phyloP scores from a whole-genome alignment of 2,329 filamentous ascomycete species.

The Colletotrichum sp. region DNA sequence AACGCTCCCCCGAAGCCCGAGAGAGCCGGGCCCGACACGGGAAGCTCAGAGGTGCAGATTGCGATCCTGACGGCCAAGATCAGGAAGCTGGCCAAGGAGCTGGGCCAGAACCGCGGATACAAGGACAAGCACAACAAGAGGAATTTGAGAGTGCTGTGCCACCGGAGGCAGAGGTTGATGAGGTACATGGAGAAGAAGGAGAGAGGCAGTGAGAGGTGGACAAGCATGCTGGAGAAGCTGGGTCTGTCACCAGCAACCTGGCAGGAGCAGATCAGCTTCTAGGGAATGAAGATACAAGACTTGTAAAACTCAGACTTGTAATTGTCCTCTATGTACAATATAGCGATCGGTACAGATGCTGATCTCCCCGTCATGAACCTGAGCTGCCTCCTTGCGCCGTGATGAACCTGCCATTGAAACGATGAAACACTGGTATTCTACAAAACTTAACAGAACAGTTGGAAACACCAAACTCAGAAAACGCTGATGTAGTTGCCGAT shows the following conservation, averaged over 20 bases:
- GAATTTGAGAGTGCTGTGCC: conserved; percentile 83
- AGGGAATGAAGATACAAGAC: conserved; percentile 30
- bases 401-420: conserved; percentile 32
- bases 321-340: conserved; percentile 58
- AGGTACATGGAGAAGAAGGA: conserved; percentile 89
- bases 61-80: conserved; percentile 96
- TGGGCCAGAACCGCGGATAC: conserved; percentile 71
- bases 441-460: conserved; percentile 37
- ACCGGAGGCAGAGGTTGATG: conserved; percentile 87
- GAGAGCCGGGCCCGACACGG: conserved; percentile 89
- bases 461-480: conserved; percentile 60
- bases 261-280: conserved; percentile 86
- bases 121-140: conserved; percentile 96
- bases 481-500: conserved; percentile 99
- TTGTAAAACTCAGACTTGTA: conserved; percentile 47
- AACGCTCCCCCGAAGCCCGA: conserved; percentile 43
- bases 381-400: conserved; percentile 32
- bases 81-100: conserved; percentile 74
- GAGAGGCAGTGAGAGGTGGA: conserved; percentile 88
- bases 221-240: conserved; percentile 81
- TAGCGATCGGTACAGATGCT: conserved; percentile 27
- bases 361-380: conserved; percentile 23
- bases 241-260: conserved; percentile 88
- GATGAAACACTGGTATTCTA: conserved; percentile 43
- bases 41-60: conserved; percentile 96